Percentiles rank a stretch among this genome's conserved stretches.
These are phyloP conservation scores for Termitomyces sp. DNA, from an alignment of 768 basidiomycete genomes.

Conservation along the genomic window DNA sequence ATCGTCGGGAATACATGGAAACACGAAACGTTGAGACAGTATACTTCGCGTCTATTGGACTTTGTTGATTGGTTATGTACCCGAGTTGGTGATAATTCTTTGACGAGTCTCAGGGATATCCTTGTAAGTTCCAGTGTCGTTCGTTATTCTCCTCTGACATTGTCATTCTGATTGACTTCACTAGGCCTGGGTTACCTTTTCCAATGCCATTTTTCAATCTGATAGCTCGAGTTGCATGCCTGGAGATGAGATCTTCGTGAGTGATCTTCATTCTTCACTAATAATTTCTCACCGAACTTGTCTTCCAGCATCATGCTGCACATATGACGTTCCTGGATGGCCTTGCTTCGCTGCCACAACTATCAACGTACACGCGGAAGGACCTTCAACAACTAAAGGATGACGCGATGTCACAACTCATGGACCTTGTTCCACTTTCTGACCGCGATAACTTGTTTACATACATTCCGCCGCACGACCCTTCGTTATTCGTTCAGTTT, in stretches of 20 bases:
- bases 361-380: slow-evolving; percentile 54
- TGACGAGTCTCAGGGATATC: slow-evolving; percentile 82
- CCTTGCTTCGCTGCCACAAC: slow-evolving; percentile 70
- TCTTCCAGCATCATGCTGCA: slow-evolving; percentile 81
- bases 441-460: slow-evolving; percentile 20
- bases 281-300: slow-evolving; percentile 5
- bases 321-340: slow-evolving; percentile 92
- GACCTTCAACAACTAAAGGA: slow-evolving; percentile 56
- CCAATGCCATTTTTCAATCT: slow-evolving; percentile 49
- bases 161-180: not conserved
- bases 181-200: slow-evolving; percentile 94
- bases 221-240: slow-evolving; percentile 26
- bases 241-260: slow-evolving; percentile 61
- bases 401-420: slow-evolving; percentile 50
- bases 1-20: slow-evolving; percentile 75
- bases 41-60: slow-evolving; percentile 60
- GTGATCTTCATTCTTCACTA: slow-evolving; percentile 13
- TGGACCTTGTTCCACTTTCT: slow-evolving; percentile 46
- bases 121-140: slow-evolving; percentile 45
- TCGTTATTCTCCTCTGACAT: not conserved
- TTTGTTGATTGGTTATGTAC: slow-evolving; percentile 78
- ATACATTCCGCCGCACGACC: slow-evolving; percentile 24
- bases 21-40: slow-evolving; percentile 41
- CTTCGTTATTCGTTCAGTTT: slow-evolving; percentile 41
- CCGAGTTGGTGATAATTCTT: slow-evolving; percentile 52